A percentile compares a stretch with the other conserved stretches of the same genome.
Evolutionary conservation across 2,329 filamentous ascomycete genomes (phyloP).

Genomic region (Talaromyces sp.): DNA sequence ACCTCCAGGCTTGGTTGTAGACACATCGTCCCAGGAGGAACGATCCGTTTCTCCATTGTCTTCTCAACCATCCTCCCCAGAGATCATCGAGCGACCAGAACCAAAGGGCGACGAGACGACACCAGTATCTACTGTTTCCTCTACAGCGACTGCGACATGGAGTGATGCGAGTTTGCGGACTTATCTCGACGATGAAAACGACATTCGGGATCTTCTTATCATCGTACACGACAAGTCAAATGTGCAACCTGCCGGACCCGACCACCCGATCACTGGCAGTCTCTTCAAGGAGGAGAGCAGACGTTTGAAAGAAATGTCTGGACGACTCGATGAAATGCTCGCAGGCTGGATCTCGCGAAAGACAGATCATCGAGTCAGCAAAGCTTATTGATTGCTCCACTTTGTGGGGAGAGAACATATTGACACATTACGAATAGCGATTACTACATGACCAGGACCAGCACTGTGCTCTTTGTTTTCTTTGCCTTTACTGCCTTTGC

Average conservation of each 20-base stretch:
- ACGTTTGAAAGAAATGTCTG: conserved; percentile 81
- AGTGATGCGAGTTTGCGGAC: conserved; percentile 80
- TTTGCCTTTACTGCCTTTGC: conserved; percentile 16
- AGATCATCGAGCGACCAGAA: conserved; percentile 29
- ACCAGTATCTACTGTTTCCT: conserved; percentile 55
- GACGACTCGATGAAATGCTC: conserved; percentile 83
- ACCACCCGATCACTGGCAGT: conserved; percentile 78
- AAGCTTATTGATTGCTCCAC: conserved; percentile 21
- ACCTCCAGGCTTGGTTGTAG: conserved; percentile 66
- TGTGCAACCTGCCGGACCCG: conserved; percentile 72
- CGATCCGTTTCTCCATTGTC: conserved; percentile 59
- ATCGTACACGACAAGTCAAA: conserved; percentile 92
- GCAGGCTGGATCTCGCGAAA: conserved; percentile 69
- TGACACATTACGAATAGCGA: conserved; percentile 12
- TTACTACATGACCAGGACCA: conserved; percentile 4
- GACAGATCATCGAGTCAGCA: conserved; percentile 26
- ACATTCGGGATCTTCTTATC: conserved; percentile 84
- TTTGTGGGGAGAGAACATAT: background rate
- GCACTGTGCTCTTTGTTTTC: conserved; percentile 7
- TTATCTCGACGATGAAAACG: conserved; percentile 86
- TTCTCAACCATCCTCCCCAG: conserved; percentile 56
- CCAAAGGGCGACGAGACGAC: conserved; percentile 40
- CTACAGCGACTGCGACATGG: conserved; percentile 64
- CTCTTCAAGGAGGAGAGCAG: conserved; percentile 86
- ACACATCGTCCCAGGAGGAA: conserved; percentile 69